Conservation (phyloP, 768 basidiomycete genomes). For the Exsudoporus frostii region DNA sequence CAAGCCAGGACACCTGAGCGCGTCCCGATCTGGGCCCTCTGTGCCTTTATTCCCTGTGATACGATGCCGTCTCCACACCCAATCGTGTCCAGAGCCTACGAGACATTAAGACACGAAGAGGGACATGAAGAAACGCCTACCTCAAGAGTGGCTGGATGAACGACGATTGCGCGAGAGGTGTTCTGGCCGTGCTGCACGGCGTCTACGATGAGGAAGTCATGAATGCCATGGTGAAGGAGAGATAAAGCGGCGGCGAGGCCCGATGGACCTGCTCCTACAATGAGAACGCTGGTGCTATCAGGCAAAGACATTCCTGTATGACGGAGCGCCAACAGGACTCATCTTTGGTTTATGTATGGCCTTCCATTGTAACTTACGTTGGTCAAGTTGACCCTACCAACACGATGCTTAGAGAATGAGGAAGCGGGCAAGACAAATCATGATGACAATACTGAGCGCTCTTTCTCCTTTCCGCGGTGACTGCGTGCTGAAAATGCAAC, state of each 20-base stretch:
- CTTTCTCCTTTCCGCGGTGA: too few relatives aligned
- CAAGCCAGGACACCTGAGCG: constrained; percentile 27
- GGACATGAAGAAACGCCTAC: constrained; percentile 17
- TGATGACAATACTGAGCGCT: too few relatives aligned
- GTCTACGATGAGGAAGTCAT: constrained; percentile 46
- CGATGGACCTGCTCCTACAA: constrained; percentile 51
- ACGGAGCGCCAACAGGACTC: not conserved
- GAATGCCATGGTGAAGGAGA: constrained; percentile 40
- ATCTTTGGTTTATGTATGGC: not conserved
- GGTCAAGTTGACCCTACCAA: too few relatives aligned
- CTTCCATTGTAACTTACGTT: too few relatives aligned
- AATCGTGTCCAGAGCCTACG: constrained; percentile 39
- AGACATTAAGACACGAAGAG: not conserved
- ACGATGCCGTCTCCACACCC: constrained; percentile 41
- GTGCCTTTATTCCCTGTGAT: constrained; percentile 35
- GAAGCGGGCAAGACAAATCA: not conserved
- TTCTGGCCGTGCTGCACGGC: constrained; percentile 32
- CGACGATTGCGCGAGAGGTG: constrained; percentile 44
- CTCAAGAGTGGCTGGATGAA: constrained; percentile 58
- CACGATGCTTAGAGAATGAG: too few relatives aligned
- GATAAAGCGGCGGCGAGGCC: constrained; percentile 50
- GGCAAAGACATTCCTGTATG: constrained; percentile 29
- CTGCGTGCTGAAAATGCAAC: too few relatives aligned
- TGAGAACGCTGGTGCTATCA: constrained; percentile 39
- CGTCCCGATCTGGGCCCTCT: constrained; percentile 28